A percentile compares a stretch with the other conserved stretches of the same genome.
Evolutionary conservation across 2,329 filamentous ascomycete species (phyloP).

Genomic region (Teratosphaeria viscida): DNA sequence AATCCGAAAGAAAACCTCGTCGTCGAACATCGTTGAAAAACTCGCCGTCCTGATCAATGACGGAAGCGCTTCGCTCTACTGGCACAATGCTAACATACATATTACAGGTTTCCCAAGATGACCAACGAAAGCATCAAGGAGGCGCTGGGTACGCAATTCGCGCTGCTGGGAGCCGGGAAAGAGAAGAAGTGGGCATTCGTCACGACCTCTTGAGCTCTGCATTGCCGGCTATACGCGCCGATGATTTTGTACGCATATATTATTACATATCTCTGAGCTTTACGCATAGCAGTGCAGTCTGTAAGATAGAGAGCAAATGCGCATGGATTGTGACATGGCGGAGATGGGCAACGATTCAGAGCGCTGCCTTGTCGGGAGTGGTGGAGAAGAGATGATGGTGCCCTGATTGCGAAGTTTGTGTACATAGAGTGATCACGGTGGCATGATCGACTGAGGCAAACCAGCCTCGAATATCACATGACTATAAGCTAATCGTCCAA

Average conservation of each 20-base stretch:
- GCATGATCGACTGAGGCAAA: too few relatives aligned
- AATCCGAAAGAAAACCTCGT: too few relatives aligned
- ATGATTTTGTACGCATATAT: not conserved
- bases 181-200: slow-evolving; percentile 53
- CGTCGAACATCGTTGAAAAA: too few relatives aligned
- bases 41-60: too few relatives aligned
- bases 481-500: not conserved
- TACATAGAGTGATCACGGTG: too few relatives aligned
- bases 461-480: too few relatives aligned
- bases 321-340: too few relatives aligned
- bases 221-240: not conserved
- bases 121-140: slow-evolving; percentile 61
- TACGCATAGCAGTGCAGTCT: not conserved
- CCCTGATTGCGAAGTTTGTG: too few relatives aligned
- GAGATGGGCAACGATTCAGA: too few relatives aligned
- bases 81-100: not conserved
- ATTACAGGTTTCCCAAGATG: slow-evolving; percentile 52
- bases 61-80: not conserved
- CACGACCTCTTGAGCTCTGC: not conserved
- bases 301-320: not conserved
- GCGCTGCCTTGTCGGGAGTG: not conserved
- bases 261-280: not conserved
- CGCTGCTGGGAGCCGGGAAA: slow-evolving; percentile 50
- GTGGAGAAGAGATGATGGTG: not conserved
- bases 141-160: slow-evolving; percentile 57